A percentile compares a stretch with the other conserved stretches of the same genome.
phyloP scores from a whole-genome alignment of 352 stramenopile species.

The Pythium coloratum region DNA sequence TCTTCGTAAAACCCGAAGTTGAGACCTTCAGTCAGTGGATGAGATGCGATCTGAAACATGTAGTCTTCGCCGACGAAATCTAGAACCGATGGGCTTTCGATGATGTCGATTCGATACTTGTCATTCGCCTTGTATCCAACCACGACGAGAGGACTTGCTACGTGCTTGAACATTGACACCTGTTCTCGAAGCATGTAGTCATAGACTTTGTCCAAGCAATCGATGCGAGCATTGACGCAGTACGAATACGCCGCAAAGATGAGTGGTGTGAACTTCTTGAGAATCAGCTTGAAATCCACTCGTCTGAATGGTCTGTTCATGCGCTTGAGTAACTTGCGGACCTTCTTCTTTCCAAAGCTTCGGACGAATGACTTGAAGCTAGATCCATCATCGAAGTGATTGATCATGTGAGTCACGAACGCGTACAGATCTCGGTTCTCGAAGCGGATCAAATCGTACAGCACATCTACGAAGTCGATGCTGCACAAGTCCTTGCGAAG shows the following conservation, averaged over 20 bases:
- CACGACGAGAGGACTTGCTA: slow-evolving; percentile 9
- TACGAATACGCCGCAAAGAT: slow-evolving; percentile 7
- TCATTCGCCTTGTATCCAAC: slow-evolving; percentile 8
- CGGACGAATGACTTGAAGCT: slow-evolving; percentile 11
- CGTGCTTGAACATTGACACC: slow-evolving; percentile 11
- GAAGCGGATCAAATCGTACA: slow-evolving; percentile 23
- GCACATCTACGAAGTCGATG: slow-evolving; percentile 26
- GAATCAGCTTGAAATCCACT: slow-evolving; percentile 12
- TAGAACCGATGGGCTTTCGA: background rate
- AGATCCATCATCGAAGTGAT: slow-evolving; percentile 11
- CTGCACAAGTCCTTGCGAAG: slow-evolving; percentile 27
- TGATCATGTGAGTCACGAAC: slow-evolving; percentile 11
- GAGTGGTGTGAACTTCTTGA: slow-evolving; percentile 12
- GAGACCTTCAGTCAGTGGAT: slow-evolving; percentile 9
- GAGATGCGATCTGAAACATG: slow-evolving; percentile 8
- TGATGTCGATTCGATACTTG: slow-evolving; percentile 7
- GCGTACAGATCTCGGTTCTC: slow-evolving; percentile 18
- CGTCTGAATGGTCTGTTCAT: slow-evolving; percentile 10
- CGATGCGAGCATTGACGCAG: slow-evolving; percentile 4
- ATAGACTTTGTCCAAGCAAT: slow-evolving; percentile 13
- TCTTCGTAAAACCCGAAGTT: slow-evolving; percentile 16
- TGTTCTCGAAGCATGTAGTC: slow-evolving; percentile 12
- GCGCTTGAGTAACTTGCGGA: slow-evolving; percentile 5
- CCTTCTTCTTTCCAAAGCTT: slow-evolving; percentile 11
- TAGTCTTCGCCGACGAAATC: slow-evolving; percentile 1